Percentiles rank a stretch among this genome's conserved stretches.
These are phyloP conservation scores for Auricularia auricula-judae DNA, from an alignment of 768 basidiomycete genomes.

Conservation along the genomic window DNA sequence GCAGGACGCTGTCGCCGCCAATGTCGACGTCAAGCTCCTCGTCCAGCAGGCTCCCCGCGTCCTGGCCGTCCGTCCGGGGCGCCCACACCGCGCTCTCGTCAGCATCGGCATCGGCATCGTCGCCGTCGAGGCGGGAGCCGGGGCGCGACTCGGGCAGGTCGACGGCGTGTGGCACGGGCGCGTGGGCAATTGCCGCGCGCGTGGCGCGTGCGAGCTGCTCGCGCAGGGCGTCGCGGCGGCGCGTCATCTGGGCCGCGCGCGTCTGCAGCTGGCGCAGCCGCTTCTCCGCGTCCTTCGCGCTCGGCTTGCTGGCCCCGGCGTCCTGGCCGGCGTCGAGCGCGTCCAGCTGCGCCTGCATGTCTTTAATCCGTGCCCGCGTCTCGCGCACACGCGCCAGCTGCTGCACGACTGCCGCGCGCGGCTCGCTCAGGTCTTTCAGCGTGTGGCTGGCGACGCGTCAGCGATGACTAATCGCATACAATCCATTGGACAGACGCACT, in stretches of 20 bases:
- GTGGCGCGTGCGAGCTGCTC: neutral
- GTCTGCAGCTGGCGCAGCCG: neutral
- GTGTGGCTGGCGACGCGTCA: neutral
- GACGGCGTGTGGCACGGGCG: neutral
- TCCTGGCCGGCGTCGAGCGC: neutral
- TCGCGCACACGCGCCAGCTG: neutral
- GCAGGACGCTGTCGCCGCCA: neutral
- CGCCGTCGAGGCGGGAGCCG: neutral
- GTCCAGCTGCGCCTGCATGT: neutral
- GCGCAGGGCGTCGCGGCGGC: neutral
- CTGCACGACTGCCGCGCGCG: neutral
- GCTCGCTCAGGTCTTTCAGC: neutral
- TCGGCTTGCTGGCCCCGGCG: neutral
- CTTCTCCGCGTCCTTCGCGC: neutral
- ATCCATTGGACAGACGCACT: neutral
- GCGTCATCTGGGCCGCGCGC: neutral
- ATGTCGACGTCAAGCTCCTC: neutral
- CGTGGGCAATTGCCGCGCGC: neutral
- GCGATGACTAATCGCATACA: neutral
- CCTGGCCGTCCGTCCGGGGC: neutral
- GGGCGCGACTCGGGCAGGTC: neutral
- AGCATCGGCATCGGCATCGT: neutral
- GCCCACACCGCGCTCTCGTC: neutral
- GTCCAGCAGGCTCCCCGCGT: neutral
- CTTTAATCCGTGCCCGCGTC: neutral